Percentiles rank a stretch among this genome's conserved stretches.
Evolutionary conservation across 2,329 filamentous ascomycete species (phyloP).

Genomic region (Mollisiaceae sp.): DNA sequence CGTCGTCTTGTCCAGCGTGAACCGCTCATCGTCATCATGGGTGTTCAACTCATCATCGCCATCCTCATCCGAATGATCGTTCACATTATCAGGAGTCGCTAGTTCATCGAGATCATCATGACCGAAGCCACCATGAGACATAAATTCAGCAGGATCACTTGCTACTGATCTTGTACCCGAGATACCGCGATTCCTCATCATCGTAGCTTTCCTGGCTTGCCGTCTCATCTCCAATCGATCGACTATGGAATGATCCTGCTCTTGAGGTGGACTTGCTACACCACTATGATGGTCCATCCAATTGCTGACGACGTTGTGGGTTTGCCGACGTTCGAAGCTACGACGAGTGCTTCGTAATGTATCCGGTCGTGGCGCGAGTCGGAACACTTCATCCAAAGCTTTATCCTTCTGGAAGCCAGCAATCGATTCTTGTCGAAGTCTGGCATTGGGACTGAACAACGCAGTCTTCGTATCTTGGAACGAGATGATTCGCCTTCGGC

Average conservation of each 20-base stretch:
- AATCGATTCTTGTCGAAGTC: constrained; percentile 84
- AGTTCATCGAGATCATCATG: constrained; percentile 22
- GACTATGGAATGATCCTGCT: constrained; percentile 63
- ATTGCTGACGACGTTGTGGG: constrained; percentile 80
- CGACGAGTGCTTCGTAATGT: constrained; percentile 64
- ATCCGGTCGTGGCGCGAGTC: constrained; percentile 67
- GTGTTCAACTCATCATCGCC: constrained; percentile 90
- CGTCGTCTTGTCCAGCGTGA: constrained; percentile 51
- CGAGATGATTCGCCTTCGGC: constrained; percentile 56
- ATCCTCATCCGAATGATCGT: constrained; percentile 45
- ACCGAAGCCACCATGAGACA: constrained; percentile 49
- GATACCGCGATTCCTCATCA: constrained; percentile 46
- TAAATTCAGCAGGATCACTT: constrained; percentile 68
- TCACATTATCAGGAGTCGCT: constrained; percentile 18
- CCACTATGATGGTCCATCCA: constrained; percentile 82
- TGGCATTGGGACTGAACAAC: constrained; percentile 74
- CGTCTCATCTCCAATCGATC: constrained; percentile 58
- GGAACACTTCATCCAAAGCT: constrained; percentile 90
- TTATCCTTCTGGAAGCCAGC: constrained; percentile 88
- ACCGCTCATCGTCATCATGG: constrained; percentile 73
- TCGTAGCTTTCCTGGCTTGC: constrained; percentile 38
- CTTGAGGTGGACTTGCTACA: constrained; percentile 60
- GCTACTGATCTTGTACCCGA: constrained; percentile 59
- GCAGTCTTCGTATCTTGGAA: constrained; percentile 59
- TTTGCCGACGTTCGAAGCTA: constrained; percentile 71